Conservation (phyloP, 495 filamentous ascomycete genomes). For the Neurospora sublineolata region DNA sequence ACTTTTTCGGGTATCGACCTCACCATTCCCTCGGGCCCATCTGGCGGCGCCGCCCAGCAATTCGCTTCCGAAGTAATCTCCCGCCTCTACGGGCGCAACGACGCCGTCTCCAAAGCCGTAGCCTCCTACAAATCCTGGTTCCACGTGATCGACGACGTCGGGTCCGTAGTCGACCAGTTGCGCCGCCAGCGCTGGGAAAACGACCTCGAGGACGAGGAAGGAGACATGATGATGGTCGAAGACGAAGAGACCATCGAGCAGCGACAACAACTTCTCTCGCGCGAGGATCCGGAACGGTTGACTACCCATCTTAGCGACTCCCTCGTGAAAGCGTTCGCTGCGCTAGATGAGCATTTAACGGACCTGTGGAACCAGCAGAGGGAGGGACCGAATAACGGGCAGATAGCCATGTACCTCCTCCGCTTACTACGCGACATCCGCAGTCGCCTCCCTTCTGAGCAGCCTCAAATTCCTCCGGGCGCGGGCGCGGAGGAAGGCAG, state of each 20-base stretch:
- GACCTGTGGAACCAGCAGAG: constrained; percentile 33
- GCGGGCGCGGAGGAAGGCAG: constrained; percentile 18
- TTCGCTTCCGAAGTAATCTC: constrained; percentile 35
- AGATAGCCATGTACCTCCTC: constrained; percentile 58
- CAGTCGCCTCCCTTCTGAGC: constrained; percentile 41
- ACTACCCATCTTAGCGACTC: constrained; percentile 47
- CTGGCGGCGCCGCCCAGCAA: constrained; percentile 24
- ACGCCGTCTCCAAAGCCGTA: constrained; percentile 47
- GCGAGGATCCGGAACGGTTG: constrained; percentile 59
- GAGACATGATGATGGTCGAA: neutral
- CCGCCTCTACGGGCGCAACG: constrained; percentile 52
- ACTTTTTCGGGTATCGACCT: constrained; percentile 32
- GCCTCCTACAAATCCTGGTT: constrained; percentile 58
- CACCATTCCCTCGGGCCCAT: constrained; percentile 2
- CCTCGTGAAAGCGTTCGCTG: constrained; percentile 44
- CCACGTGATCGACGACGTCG: constrained; percentile 46
- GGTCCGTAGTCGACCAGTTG: constrained; percentile 52
- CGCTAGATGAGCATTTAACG: constrained; percentile 46
- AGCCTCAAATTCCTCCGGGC: neutral
- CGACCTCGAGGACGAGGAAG: constrained; percentile 51
- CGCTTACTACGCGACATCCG: constrained; percentile 68
- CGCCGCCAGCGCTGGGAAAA: constrained; percentile 63
- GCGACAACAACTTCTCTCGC: constrained; percentile 50
- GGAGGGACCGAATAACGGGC: constrained; percentile 32
- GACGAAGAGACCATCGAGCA: constrained; percentile 55